These are phyloP conservation scores for Talaromyces liani DNA, from an alignment of 495 filamentous ascomycete species.

Conservation along the genomic window DNA sequence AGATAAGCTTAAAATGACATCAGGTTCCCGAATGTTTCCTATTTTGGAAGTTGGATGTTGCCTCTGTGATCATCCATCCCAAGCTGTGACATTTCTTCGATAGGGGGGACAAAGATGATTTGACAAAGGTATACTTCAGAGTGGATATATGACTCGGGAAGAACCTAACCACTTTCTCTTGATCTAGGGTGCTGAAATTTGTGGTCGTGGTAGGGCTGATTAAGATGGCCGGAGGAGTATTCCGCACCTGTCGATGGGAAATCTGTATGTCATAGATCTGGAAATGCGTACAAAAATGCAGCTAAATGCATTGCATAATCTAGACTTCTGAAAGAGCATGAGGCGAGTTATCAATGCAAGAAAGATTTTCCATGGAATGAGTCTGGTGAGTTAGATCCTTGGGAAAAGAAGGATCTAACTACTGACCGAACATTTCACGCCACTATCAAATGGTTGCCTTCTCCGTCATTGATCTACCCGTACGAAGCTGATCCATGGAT, in stretches of 20 bases:
- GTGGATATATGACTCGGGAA: not conserved
- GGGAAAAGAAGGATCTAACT: not conserved
- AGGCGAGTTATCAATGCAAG: not conserved
- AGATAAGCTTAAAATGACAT: slow-evolving; percentile 1
- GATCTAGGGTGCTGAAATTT: not conserved
- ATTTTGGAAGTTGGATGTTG: not conserved
- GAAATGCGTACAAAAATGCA: not conserved
- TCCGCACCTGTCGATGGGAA: not conserved
- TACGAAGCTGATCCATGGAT: not conserved
- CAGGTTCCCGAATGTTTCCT: not conserved
- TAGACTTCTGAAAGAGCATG: not conserved
- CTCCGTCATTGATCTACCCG: not conserved
- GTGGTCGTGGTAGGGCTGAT: not conserved
- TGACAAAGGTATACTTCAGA: not conserved
- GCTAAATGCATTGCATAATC: not conserved
- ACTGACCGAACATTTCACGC: not conserved
- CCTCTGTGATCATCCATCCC: not conserved
- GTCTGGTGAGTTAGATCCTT: not conserved
- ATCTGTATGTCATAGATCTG: not conserved
- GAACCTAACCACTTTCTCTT: not conserved
- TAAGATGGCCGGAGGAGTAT: not conserved
- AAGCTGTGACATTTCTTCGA: not conserved
- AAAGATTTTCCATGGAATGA: not conserved
- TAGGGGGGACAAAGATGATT: not conserved
- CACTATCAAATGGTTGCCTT: not conserved